phyloP scores from a whole-genome alignment of 495 filamentous ascomycete genomes.

The Hypomontagnella monticulosa region DNA sequence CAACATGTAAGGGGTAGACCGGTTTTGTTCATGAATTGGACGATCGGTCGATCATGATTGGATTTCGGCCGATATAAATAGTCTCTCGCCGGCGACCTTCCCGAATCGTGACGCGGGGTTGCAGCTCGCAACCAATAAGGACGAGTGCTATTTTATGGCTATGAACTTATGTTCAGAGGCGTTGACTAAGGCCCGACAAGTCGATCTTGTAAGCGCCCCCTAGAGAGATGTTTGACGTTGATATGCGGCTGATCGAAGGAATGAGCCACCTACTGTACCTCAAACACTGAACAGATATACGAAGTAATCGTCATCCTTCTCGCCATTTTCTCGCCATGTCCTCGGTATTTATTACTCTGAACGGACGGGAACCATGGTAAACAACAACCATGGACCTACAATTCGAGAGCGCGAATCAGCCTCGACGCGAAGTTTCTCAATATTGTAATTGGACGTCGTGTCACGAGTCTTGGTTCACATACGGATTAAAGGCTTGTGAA shows the following conservation, averaged over 20 bases:
- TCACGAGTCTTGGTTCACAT: too few relatives aligned
- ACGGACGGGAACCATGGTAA: not conserved
- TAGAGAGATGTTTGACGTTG: too few relatives aligned
- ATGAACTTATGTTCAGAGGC: too few relatives aligned
- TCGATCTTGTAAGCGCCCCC: too few relatives aligned
- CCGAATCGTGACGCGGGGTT: slow-evolving; percentile 15
- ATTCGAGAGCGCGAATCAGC: too few relatives aligned
- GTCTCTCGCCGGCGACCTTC: slow-evolving; percentile 17
- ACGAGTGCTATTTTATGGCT: too few relatives aligned
- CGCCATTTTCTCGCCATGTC: not conserved
- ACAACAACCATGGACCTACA: not conserved
- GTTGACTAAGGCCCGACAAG: too few relatives aligned
- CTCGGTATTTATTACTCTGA: not conserved
- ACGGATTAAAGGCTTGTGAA: too few relatives aligned
- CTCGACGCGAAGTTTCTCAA: too few relatives aligned
- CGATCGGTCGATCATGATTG: slow-evolving; percentile 15
- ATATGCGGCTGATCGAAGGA: too few relatives aligned
- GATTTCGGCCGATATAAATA: slow-evolving; percentile 23
- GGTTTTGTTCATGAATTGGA: slow-evolving; percentile 11
- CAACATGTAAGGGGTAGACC: slow-evolving; percentile 6
- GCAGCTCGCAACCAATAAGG: not conserved
- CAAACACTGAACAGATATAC: not conserved
- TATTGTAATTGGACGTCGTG: too few relatives aligned
- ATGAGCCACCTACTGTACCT: too few relatives aligned
- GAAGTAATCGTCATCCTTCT: not conserved